phyloP scores from a whole-genome alignment of 768 basidiomycete species.

The Daedaleopsis nitida region DNA sequence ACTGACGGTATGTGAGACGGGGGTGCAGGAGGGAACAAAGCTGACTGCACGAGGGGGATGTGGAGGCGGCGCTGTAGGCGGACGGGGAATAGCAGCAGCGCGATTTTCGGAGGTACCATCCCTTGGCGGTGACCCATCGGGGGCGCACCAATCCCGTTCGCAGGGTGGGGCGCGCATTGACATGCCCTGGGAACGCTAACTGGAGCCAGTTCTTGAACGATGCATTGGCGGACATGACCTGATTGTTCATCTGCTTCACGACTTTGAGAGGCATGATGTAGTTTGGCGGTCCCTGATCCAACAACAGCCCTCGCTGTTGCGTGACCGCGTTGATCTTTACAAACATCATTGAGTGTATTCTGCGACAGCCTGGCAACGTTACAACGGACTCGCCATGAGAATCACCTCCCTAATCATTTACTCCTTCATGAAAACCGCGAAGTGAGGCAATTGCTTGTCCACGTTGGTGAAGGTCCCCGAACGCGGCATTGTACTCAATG shows the following conservation, averaged over 20 bases:
- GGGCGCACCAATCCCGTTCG: slow-evolving; percentile 5
- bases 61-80: slow-evolving; percentile 22
- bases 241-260: slow-evolving; percentile 40
- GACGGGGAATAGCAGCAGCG: slow-evolving; percentile 2
- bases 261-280: slow-evolving; percentile 36
- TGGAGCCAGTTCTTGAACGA: slow-evolving; percentile 33
- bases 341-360: not conserved
- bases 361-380: slow-evolving; percentile 1
- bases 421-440: slow-evolving; percentile 49
- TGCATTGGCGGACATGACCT: slow-evolving; percentile 45
- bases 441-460: slow-evolving; percentile 52
- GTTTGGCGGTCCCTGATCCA: slow-evolving; percentile 26
- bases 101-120: not conserved
- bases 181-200: not conserved
- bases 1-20: slow-evolving; percentile 2
- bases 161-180: not conserved
- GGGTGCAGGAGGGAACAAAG: slow-evolving; percentile 20
- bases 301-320: slow-evolving; percentile 40
- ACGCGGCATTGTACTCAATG: slow-evolving; percentile 48
- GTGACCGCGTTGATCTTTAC: slow-evolving; percentile 30
- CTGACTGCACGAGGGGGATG: slow-evolving; percentile 31
- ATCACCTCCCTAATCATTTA: slow-evolving; percentile 51
- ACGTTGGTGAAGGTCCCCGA: slow-evolving; percentile 56
- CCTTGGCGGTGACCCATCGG: not conserved
- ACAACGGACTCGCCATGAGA: slow-evolving; percentile 49